Base-by-base conservation (phyloP, 257 asterid species). In the Jacaranda mimosifolia region DNA sequence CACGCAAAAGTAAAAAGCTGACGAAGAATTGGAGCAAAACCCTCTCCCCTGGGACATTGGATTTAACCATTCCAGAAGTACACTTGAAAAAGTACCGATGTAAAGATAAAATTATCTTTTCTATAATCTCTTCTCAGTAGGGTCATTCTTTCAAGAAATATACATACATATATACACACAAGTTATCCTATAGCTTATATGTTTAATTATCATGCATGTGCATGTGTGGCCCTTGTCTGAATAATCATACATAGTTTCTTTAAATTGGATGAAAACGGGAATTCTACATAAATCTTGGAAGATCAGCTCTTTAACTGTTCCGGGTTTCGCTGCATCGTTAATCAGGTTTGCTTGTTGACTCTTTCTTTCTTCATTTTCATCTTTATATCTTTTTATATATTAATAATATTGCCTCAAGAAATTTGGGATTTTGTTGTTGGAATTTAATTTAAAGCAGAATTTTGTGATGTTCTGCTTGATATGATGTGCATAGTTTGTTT, bases 341-440 rank as follows among this genome's bases (percentile, higher is more conserved):
- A 68, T 69, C 72, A 77, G 86, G 79, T 82, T 69, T 68, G 66
- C 40, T 69, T 42, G 39, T 75, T 74, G 35, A 64, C 39, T 39
- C 32, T 26, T 26, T 26, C 32, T 26, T 26, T 26, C 32, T 26
- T 26, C 32, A 26, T 26, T 26, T 26, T 26, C 32, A 26, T 26
- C 32, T 26, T 26, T 26, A 26, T 26, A 26, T 26, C 1, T 26
- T 4, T 26, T 26, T 26, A 26, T 26, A 26, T 26, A 26, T 26
- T 4, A 6, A 3, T 0, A 42, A 42, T 6, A 70, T 36, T 52
- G 17, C 15, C 9, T 48, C 68, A 53, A 52, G 48, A 60, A 26
- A 57, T 13, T 72, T 42, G 26, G 18, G 63, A 62, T 57, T 67
- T 63, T 4, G 48, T 36, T 9, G 6, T 12, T 38, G 14, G 12